Percentiles rank a stretch among this genome's conserved stretches.
phyloP scores from a whole-genome alignment of 768 basidiomycete genomes.

The Podaxis sp. region DNA sequence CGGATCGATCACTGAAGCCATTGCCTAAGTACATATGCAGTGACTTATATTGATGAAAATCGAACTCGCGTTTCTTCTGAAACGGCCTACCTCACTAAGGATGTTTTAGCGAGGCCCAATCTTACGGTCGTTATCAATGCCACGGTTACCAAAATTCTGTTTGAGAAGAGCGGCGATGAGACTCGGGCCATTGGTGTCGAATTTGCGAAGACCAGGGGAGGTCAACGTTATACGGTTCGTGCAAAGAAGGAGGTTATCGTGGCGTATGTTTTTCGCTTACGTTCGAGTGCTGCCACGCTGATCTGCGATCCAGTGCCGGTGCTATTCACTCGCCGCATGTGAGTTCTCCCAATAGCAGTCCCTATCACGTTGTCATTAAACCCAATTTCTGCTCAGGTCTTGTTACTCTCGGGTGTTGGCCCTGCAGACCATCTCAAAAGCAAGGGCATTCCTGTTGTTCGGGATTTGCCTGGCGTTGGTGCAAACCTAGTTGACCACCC shows the following conservation, averaged over 20 bases:
- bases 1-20: neutral
- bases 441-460: constrained; percentile 51
- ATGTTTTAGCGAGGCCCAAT: constrained; percentile 59
- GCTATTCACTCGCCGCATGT: constrained; percentile 59
- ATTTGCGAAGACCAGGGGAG: constrained; percentile 36
- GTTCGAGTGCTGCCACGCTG: neutral
- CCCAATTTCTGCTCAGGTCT: constrained; percentile 36
- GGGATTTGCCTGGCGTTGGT: constrained; percentile 75
- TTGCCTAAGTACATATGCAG: constrained; percentile 29
- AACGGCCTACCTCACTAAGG: constrained; percentile 58
- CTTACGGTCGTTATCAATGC: constrained; percentile 54
- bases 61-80: constrained; percentile 57
- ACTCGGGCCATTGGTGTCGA: constrained; percentile 57
- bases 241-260: constrained; percentile 55
- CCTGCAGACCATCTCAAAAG: constrained; percentile 54
- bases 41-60: constrained; percentile 59
- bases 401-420: constrained; percentile 77
- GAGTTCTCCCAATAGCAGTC: neutral
- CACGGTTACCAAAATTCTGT: constrained; percentile 52
- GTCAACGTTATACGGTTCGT: constrained; percentile 36
- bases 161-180: constrained; percentile 29
- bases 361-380: neutral
- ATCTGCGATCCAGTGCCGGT: constrained; percentile 41
- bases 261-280: constrained; percentile 36
- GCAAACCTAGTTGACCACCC: constrained; percentile 71